phyloP scores from a whole-genome alignment of 2,329 filamentous ascomycete species.

The Arthrobotrys musiformis region DNA sequence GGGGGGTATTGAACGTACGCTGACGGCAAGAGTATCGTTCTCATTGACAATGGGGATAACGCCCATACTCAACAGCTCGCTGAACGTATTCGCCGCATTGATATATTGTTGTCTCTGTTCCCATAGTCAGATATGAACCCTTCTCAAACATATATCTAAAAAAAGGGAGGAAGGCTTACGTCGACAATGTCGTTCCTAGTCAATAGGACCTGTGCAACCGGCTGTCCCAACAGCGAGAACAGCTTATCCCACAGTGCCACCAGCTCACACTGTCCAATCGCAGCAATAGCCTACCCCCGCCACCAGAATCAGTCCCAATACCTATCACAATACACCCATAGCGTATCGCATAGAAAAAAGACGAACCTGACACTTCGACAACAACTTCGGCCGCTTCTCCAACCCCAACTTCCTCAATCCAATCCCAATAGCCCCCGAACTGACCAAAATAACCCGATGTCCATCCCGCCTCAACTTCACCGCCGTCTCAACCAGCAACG shows the following conservation, averaged over 20 bases:
- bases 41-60: conserved; percentile 99
- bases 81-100: conserved; percentile 95
- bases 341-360: background rate
- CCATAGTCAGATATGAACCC: conserved; percentile 56
- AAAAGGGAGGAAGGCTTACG: conserved; percentile 66
- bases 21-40: conserved; percentile 95
- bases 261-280: conserved; percentile 93
- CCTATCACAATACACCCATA: too few species aligned
- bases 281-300: conserved; percentile 78
- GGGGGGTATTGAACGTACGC: conserved; percentile 64
- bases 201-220: conserved; percentile 91
- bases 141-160: background rate
- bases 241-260: conserved; percentile 96
- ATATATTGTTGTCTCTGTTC: conserved; percentile 84
- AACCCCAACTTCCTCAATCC: conserved; percentile 90
- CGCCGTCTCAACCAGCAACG: conserved; percentile 92
- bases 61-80: conserved; percentile 88
- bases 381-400: conserved; percentile 85
- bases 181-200: conserved; percentile 97
- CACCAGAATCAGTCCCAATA: background rate
- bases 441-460: conserved; percentile 93
- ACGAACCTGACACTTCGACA: conserved; percentile 82
- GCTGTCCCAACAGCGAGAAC: conserved; percentile 86
- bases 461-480: conserved; percentile 88
- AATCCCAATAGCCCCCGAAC: conserved; percentile 95